These are phyloP conservation scores for Arthrobotrys musiformis DNA, from an alignment of 2,329 filamentous ascomycete species.

Conservation along the genomic window DNA sequence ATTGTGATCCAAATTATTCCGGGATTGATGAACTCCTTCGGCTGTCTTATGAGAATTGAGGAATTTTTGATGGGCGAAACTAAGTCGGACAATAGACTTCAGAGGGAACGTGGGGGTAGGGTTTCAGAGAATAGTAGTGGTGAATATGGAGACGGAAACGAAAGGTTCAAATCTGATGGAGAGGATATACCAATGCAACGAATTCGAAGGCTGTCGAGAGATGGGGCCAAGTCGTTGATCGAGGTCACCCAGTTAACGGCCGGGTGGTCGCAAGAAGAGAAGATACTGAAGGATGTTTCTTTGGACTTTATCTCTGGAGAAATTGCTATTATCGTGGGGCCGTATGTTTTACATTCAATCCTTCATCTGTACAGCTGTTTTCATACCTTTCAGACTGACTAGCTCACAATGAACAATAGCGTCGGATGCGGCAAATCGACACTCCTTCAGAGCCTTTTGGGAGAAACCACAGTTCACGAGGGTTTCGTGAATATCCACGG, in stretches of 20 bases:
- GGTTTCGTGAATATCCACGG: constrained; percentile 59
- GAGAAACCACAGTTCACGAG: constrained; percentile 60
- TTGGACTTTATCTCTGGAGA: constrained; percentile 30
- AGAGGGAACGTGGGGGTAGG: neutral
- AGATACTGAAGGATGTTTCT: constrained; percentile 30
- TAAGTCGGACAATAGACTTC: constrained; percentile 35
- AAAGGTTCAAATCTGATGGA: neutral
- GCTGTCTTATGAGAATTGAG: constrained; percentile 43
- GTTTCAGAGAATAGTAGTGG: neutral
- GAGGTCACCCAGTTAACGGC: constrained; percentile 18
- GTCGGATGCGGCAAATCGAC: constrained; percentile 66
- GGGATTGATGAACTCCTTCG: constrained; percentile 34
- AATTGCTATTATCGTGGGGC: constrained; percentile 25
- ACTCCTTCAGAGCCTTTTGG: constrained; percentile 62
- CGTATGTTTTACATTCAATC: constrained; percentile 10
- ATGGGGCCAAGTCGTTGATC: constrained; percentile 7
- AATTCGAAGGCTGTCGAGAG: constrained; percentile 1
- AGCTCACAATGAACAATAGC: neutral
- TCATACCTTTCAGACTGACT: neutral
- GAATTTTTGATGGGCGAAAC: constrained; percentile 47
- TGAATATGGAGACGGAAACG: neutral
- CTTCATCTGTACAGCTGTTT: too few species aligned
- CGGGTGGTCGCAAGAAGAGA: constrained; percentile 30
- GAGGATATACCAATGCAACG: constrained; percentile 17
- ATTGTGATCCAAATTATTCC: constrained; percentile 45